Evolutionary conservation across 176 grass and related monocot species (phyloP).

Genomic region (Ensete glaucum): DNA sequence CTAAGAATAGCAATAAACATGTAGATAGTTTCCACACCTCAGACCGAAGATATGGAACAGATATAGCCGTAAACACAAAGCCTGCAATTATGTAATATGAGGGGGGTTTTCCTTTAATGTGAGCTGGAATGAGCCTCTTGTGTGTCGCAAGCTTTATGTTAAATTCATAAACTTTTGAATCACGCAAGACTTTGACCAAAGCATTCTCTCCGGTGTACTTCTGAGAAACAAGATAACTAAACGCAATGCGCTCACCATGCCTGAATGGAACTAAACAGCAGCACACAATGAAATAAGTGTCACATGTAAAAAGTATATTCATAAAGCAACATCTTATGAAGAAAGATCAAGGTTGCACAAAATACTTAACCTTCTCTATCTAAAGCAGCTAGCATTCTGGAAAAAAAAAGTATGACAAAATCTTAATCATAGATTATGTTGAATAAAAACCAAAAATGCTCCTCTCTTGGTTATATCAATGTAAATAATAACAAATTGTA

Average conservation of each 20-base stretch:
- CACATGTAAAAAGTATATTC: background rate
- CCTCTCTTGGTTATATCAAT: no score
- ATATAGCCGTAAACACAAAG: slow-evolving; percentile 76
- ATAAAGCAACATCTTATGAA: background rate
- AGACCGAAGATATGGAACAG: slow-evolving; percentile 93
- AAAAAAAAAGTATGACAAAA: no score
- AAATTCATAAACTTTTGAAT: slow-evolving; percentile 66
- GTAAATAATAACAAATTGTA: no score
- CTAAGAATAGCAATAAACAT: background rate
- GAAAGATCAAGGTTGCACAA: background rate
- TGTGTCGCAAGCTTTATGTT: slow-evolving; percentile 83
- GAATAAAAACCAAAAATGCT: no score
- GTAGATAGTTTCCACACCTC: slow-evolving; percentile 40
- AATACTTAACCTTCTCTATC: no score
- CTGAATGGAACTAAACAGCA: slow-evolving; percentile 82
- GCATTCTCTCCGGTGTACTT: slow-evolving; percentile 97
- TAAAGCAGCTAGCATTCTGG: no score
- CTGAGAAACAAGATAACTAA: slow-evolving; percentile 95
- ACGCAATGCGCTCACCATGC: slow-evolving; percentile 95
- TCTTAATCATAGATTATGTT: no score
- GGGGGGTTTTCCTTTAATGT: slow-evolving; percentile 78
- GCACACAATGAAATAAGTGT: slow-evolving; percentile 12
- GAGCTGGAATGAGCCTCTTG: slow-evolving; percentile 81
- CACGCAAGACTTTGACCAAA: slow-evolving; percentile 59
- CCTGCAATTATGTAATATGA: slow-evolving; percentile 99